Base-by-base conservation (phyloP, 371 early-diverging fungal genomes). In the Cokeromyces recurvatus region DNA sequence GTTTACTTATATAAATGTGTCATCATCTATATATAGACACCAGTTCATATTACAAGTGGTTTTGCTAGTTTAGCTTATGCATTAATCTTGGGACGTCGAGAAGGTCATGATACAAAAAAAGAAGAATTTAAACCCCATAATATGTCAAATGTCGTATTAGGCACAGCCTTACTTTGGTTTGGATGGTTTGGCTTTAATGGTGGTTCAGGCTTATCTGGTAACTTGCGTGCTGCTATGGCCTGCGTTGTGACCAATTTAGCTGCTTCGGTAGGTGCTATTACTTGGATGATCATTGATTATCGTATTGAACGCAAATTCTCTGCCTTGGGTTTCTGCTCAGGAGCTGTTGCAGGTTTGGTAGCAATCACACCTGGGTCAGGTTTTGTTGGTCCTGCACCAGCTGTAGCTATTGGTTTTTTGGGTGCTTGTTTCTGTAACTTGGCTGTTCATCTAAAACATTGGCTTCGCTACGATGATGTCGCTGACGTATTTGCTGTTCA, bases 361-460 rank as follows among this genome's bases (percentile, higher is more conserved):
- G 83, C 88, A 12, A 93, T 95, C 51, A 95, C 97, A 0, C 97
- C 97, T 9, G 92, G 79, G 3, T 81, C 92, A 2, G 97, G 97
- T 7, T 95, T 68, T 49, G 91, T 94, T 20, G 82, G 85, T 0
- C 89, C 93, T n/a, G 85, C 81, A 50, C 81, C 91, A 19, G 77
- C 89, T 29, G 79, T 92, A 15, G 77, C 90, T 3, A 86, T 92
- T 48, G 95, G 95, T 15, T 70, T 86, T 46, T 34, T 84, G 32
- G 84, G 83, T 31, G 85, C 79, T n/a, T 43, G 86, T 38, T 68
- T 57, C 15, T 94, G 92, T 67, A 89, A 91, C 64, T 59, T 83
- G 51, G 89, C 89, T 20, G 81, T 82, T 24, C 79, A 83, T 21
- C 58, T 91, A 46, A 93, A 93, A 81, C 79, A 81, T 42, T 62